phyloP scores from a whole-genome alignment of 164 flowering plant species.

The Pachysandra terminalis region DNA sequence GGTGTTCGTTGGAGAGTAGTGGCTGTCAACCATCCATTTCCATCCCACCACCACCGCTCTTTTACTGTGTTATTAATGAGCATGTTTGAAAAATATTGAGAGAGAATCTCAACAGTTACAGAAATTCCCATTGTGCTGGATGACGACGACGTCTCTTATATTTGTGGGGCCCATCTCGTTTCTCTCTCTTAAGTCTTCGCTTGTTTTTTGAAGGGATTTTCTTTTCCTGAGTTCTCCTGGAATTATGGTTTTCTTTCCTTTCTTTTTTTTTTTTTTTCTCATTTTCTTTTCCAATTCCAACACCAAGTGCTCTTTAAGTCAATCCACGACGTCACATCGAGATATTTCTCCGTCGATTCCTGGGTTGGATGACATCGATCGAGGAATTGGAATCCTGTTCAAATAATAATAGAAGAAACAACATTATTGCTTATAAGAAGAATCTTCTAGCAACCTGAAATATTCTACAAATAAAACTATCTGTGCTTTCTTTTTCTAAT shows the following conservation, averaged over 20 bases:
- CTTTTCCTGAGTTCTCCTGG: too few species aligned
- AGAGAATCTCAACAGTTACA: background rate
- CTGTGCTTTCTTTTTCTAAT: too few species aligned
- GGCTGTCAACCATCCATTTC: background rate
- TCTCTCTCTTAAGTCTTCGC: too few species aligned
- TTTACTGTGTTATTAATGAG: background rate
- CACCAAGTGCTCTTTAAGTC: background rate
- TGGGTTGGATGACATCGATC: background rate
- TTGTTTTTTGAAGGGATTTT: too few species aligned
- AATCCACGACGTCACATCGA: slow-evolving; percentile 3
- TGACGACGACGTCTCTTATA: background rate
- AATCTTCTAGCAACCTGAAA: background rate
- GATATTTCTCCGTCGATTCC: slow-evolving; percentile 4
- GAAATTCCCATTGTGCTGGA: background rate
- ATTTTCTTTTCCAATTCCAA: too few species aligned
- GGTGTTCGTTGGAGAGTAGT: background rate
- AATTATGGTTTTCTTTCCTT: background rate
- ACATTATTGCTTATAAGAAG: too few species aligned
- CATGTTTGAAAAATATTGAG: background rate
- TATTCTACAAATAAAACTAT: background rate
- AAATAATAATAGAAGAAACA: background rate
- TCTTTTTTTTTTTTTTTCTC: background rate
- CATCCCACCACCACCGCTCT: background rate
- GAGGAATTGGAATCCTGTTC: slow-evolving; percentile 4
- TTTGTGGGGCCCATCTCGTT: background rate